A percentile compares a stretch with the other conserved stretches of the same genome.
Evolutionary conservation across 306 rosid species (phyloP).

Genomic region (Lagenaria siceraria): DNA sequence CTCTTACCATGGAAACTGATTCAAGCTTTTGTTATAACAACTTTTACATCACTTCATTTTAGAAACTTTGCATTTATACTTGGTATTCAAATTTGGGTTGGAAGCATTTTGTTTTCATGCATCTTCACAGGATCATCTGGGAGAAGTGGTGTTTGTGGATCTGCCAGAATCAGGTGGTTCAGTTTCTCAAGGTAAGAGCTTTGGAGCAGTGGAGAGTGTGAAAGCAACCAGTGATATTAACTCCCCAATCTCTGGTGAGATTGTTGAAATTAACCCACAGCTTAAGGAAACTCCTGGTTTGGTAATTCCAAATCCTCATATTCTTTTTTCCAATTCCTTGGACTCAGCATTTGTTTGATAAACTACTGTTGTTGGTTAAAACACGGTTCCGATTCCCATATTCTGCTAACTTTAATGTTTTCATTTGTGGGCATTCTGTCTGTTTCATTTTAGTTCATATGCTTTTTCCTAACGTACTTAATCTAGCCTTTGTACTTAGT

Average conservation of each 20-base stretch:
- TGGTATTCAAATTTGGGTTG: not conserved
- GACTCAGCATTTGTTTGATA: not conserved
- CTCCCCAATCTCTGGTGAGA: slow-evolving; percentile 90
- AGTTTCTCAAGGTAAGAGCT: slow-evolving; percentile 39
- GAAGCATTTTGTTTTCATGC: not conserved
- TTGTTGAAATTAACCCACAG: slow-evolving; percentile 64
- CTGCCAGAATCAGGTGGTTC: slow-evolving; percentile 59
- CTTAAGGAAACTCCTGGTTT: slow-evolving; percentile 61
- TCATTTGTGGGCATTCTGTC: not conserved
- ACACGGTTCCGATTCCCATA: not conserved
- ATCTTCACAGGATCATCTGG: slow-evolving; percentile 66
- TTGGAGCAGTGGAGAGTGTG: slow-evolving; percentile 96
- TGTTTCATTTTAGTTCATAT: not conserved
- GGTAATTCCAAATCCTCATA: slow-evolving; percentile 28
- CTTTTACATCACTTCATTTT: not conserved
- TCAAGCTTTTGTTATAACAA: not conserved
- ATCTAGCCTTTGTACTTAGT: not conserved
- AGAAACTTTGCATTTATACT: not conserved
- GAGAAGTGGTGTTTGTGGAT: slow-evolving; percentile 92
- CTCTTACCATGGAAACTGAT: not conserved
- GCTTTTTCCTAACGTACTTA: not conserved
- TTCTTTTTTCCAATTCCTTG: not conserved
- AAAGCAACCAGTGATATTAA: slow-evolving; percentile 91
- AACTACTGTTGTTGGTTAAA: not conserved
- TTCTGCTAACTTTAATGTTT: not conserved